These are phyloP conservation scores for Agaricus sinodeliciosus DNA, from an alignment of 768 basidiomycete species.

Conservation along the genomic window DNA sequence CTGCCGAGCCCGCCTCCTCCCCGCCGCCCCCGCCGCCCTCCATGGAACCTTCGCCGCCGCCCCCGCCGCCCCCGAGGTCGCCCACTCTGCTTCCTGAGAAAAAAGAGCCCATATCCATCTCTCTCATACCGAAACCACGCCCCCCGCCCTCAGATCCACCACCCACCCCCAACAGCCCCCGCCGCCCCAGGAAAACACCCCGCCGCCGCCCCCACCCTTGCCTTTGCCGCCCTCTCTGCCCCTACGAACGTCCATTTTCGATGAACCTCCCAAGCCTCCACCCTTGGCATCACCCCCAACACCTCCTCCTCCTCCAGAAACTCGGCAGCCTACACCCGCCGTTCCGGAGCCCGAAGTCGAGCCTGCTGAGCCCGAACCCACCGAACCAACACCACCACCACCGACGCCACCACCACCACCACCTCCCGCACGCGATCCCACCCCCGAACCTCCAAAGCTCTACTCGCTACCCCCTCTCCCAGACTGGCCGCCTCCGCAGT, in stretches of 20 bases:
- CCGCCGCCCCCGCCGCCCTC: slow-evolving; percentile 17
- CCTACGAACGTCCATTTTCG: slow-evolving; percentile 7
- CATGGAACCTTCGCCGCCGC: slow-evolving; percentile 20
- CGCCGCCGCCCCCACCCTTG: slow-evolving; percentile 8
- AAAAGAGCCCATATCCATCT: slow-evolving; percentile 24
- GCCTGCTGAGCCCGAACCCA: background rate
- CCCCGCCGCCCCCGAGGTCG: slow-evolving; percentile 22
- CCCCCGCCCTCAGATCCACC: slow-evolving; percentile 15
- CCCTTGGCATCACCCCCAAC: slow-evolving; percentile 22
- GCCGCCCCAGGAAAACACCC: slow-evolving; percentile 9
- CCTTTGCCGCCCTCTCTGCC: slow-evolving; percentile 19
- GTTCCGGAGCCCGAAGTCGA: background rate
- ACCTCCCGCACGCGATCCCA: background rate
- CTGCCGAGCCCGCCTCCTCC: slow-evolving; percentile 15
- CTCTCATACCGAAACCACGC: slow-evolving; percentile 23
- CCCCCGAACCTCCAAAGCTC: slow-evolving; percentile 16
- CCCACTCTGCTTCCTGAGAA: slow-evolving; percentile 30
- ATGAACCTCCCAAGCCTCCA: slow-evolving; percentile 12
- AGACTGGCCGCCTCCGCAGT: slow-evolving; percentile 53
- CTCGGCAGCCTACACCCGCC: slow-evolving; percentile 8
- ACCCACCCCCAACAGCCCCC: slow-evolving; percentile 15
- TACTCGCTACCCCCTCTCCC: slow-evolving; percentile 30
- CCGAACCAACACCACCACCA: background rate
- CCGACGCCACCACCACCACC: background rate
- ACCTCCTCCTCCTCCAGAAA: slow-evolving; percentile 13